Conservation (phyloP, 2,329 filamentous ascomycete genomes). For the Verticillium albo-atrum region DNA sequence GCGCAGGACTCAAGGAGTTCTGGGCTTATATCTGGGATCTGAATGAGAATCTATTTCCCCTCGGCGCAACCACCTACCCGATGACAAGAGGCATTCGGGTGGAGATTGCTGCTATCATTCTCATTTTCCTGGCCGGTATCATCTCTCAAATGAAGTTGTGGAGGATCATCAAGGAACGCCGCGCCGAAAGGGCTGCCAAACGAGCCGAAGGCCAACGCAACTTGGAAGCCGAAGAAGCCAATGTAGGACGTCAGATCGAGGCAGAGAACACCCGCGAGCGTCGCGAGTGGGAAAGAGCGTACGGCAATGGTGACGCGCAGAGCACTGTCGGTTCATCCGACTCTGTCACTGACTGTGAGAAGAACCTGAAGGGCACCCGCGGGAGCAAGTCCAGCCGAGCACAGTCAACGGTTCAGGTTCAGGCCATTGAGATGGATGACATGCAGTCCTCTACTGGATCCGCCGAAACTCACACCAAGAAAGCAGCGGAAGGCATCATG, state of each 20-base stretch:
- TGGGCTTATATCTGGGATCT: slow-evolving; percentile 90
- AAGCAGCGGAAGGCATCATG: slow-evolving; percentile 21
- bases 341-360: slow-evolving; percentile 48
- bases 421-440: slow-evolving; percentile 54
- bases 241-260: slow-evolving; percentile 64
- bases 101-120: slow-evolving; percentile 72
- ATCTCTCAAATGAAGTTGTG: slow-evolving; percentile 84
- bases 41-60: slow-evolving; percentile 75
- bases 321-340: slow-evolving; percentile 35
- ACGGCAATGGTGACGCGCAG: slow-evolving; percentile 54
- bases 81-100: slow-evolving; percentile 82
- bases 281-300: slow-evolving; percentile 70
- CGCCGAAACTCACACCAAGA: slow-evolving; percentile 14
- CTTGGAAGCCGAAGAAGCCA: slow-evolving; percentile 62
- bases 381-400: background rate
- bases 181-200: slow-evolving; percentile 47
- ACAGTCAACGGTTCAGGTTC: slow-evolving; percentile 12
- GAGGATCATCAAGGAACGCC: slow-evolving; percentile 68
- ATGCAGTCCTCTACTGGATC: slow-evolving; percentile 29
- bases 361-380: slow-evolving; percentile 19
- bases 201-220: slow-evolving; percentile 46
- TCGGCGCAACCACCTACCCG: slow-evolving; percentile 73
- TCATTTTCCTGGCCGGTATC: slow-evolving; percentile 70
- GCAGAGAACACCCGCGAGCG: slow-evolving; percentile 57
- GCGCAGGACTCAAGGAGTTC: slow-evolving; percentile 91